Evolutionary conservation across 257 asterid genomes (phyloP), one percentile per base, ranked within the genome.

Genomic region (Solanum sitiens): DNA sequence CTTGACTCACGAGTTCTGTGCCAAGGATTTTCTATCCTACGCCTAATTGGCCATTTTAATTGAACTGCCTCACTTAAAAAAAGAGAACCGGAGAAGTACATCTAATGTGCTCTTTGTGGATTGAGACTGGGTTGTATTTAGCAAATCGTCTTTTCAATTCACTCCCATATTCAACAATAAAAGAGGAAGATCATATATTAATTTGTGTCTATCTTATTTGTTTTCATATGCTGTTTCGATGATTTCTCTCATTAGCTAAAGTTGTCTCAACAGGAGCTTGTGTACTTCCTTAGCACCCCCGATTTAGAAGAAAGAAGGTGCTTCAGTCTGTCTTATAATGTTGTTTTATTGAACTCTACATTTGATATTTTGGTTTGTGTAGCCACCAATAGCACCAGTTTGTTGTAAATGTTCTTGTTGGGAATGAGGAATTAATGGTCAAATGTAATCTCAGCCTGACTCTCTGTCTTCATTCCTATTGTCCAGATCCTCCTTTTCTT

Each of bases 401-500:
- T 97, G 98, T 87, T 86, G 87, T 61, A 90, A 44, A 23, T 95
- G 98, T 92, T 90, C 59, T 80, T 90, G 40, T 91, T 91, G 87
- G 98, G 93, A 90, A 98, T 0, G 98, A 50, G 88, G 98, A 95
- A 88, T 95, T 95, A 88, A 98, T 97, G 39, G 68, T 91, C n/a
- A 74, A 86, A 23, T 95, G 98, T 80, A 47, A 87, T 63, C 68
- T 89, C 86, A 95, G 98, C 91, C 88, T 86, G 88, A 88, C 39
- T 79, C 95, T 91, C 85, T 84, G 93, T 75, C 89, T 94, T 82
- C 99, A 97, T 90, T 44, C 86, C 8, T 93, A 40, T 91, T 97
- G 99, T 92, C 95, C 92, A 21, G 99, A 97, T 87, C 98, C 99
- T 45, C 99, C 94, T 21, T 85, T 92, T 90, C n/a, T 88, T 83